Base-by-base conservation (phyloP, 495 filamentous ascomycete genomes). In the Massariosphaeria phaeospora region DNA sequence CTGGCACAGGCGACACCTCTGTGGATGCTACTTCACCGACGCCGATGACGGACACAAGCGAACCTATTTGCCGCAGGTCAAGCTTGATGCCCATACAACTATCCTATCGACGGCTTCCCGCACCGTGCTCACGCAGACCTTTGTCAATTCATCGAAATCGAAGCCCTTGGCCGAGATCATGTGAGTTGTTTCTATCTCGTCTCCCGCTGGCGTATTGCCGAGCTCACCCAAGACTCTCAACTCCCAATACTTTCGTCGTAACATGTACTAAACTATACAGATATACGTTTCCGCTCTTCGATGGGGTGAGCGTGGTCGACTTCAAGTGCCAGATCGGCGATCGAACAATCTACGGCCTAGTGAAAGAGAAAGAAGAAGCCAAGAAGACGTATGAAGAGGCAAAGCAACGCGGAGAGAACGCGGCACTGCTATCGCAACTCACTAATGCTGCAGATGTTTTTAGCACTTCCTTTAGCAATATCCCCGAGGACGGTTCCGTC, bases 221-320 rank as follows among this genome's bases (percentile, higher is more conserved):
- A 15, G 6, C 13, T 13, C n/a, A 12, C 34, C 20, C 15, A 23
- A 47, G 17, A 21, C 6, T 6, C 40, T 21, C 25, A 6, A n/a
- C 23, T 24, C 6, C 23, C 7, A 6, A 10, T 43, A 12, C 17
- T 35, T 35, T 47, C 43, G n/a, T 26, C 43, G 20, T n/a, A 21
- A 29, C 15, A 29, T 13, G 12, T 10, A 39, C 44, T 49, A 12
- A 50, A 2, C 21, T 25, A 23, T 31, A 8, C 26, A 68, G 69
- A 23, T 88, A 88, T 66, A 73, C 74, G 0, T 88, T 88, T 57
- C 85, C 85, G 0, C 72, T 87, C 6, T 85, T 82, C 59, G 79
- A 84, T 61, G 82, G 82, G 17, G 77, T 83, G 0, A 80, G 79
- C 15, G 78, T 88, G 3, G 80, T 82, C 17, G 72, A 70, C 25